A percentile compares a stretch with the other conserved stretches of the same genome.
Conservation (phyloP, 2,329 filamentous ascomycete species). For the Lojkania enalia region DNA sequence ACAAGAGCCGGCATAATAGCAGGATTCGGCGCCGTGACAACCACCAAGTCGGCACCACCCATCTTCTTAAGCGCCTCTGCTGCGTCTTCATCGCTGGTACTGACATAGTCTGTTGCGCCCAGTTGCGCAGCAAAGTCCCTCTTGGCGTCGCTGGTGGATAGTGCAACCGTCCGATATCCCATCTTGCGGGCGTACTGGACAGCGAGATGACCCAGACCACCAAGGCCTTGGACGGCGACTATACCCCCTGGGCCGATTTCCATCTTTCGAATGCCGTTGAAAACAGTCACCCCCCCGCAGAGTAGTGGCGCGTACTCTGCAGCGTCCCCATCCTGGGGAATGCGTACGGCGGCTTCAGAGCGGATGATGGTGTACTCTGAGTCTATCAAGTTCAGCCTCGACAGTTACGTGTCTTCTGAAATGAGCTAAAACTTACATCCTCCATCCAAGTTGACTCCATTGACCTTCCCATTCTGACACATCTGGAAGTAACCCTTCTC, state of each 20-base stretch:
- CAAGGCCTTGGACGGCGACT: slow-evolving; percentile 58
- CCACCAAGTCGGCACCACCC: slow-evolving; percentile 64
- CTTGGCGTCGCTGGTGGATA: slow-evolving; percentile 56
- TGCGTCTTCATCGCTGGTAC: slow-evolving; percentile 56
- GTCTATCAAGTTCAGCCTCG: slow-evolving; percentile 30
- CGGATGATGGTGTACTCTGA: slow-evolving; percentile 66
- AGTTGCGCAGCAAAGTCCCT: slow-evolving; percentile 58
- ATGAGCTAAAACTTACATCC: slow-evolving; percentile 55
- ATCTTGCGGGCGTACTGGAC: slow-evolving; percentile 57
- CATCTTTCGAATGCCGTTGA: slow-evolving; percentile 56
- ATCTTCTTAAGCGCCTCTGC: slow-evolving; percentile 57
- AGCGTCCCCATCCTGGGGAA: slow-evolving; percentile 53
- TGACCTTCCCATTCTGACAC: slow-evolving; percentile 65
- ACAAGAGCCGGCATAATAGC: slow-evolving; percentile 58
- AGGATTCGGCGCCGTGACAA: slow-evolving; percentile 65
- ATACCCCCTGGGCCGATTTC: slow-evolving; percentile 49
- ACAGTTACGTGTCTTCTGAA: neutral
- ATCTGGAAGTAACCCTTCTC: slow-evolving; percentile 67
- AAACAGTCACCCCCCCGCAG: slow-evolving; percentile 55
- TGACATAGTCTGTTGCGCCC: slow-evolving; percentile 61
- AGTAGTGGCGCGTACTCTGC: slow-evolving; percentile 53
- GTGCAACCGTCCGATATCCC: slow-evolving; percentile 57
- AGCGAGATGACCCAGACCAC: slow-evolving; percentile 57
- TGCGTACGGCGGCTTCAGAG: slow-evolving; percentile 61
- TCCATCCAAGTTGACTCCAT: slow-evolving; percentile 68